These are phyloP conservation scores for Volvox africanus DNA, from an alignment of 139 green algal species.

Conservation along the genomic window DNA sequence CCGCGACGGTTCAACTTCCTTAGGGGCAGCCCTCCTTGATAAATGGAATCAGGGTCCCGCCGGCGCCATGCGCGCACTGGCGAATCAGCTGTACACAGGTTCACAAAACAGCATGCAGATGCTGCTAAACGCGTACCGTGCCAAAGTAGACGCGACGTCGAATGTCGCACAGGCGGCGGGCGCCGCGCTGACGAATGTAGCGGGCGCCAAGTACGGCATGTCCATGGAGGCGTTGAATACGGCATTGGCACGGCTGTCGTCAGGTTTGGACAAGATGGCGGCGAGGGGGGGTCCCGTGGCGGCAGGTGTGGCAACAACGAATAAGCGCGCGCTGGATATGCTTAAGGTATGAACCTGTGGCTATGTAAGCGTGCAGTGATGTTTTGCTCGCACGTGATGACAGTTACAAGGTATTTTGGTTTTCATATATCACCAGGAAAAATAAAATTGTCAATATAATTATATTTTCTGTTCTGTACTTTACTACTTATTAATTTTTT, in stretches of 20 bases:
- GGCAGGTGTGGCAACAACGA: background rate
- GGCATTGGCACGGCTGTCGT: background rate
- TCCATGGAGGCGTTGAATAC: slow-evolving; percentile 3
- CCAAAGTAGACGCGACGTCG: background rate
- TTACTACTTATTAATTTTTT: no score
- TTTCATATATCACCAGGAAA: no score
- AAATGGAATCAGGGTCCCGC: background rate
- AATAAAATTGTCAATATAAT: no score
- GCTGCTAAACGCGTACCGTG: background rate
- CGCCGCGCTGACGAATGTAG: background rate
- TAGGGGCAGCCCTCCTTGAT: no score
- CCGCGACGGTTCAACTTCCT: slow-evolving; percentile 4
- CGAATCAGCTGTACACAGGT: background rate
- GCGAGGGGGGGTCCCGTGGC: background rate
- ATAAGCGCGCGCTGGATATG: background rate
- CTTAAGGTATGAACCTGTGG: background rate
- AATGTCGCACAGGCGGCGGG: background rate
- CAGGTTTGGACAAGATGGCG: background rate
- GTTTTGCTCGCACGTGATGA: no score
- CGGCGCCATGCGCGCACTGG: background rate
- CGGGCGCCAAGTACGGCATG: slow-evolving; percentile 21
- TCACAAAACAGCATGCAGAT: background rate
- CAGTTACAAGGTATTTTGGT: background rate
- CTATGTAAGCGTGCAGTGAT: no score
- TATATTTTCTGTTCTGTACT: no score